Evolutionary conservation across 2,329 filamentous ascomycete species (phyloP).

Genomic region (Cercospora berteroae): DNA sequence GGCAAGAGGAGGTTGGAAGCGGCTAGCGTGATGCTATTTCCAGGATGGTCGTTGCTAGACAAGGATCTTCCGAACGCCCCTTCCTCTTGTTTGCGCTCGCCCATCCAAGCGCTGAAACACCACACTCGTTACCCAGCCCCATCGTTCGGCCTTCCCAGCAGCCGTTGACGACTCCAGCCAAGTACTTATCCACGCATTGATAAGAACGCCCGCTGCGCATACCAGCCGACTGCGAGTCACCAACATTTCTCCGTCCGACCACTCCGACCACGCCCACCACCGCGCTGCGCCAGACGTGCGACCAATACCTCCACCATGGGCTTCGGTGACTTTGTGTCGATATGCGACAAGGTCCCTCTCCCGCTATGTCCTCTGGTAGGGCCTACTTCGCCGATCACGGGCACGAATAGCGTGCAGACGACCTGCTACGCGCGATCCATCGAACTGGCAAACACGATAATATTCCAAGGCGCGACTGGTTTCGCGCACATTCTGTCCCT

Average conservation of each 20-base stretch:
- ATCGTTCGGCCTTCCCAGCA: constrained; percentile 6
- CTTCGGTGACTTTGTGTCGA: constrained; percentile 84
- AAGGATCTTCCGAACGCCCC: constrained; percentile 3
- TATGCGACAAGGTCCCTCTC: constrained; percentile 81
- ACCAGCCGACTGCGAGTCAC: constrained; percentile 13
- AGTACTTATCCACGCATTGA: constrained; percentile 5
- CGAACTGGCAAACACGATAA: constrained; percentile 95
- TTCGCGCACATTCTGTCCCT: constrained; percentile 90
- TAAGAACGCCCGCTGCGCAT: background rate
- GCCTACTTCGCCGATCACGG: constrained; percentile 65
- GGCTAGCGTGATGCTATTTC: constrained; percentile 7
- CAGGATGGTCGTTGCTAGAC: constrained; percentile 2
- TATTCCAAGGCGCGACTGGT: constrained; percentile 88
- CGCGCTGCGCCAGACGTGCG: constrained; percentile 1
- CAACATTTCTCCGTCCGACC: constrained; percentile 5
- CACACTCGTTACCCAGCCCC: constrained; percentile 13
- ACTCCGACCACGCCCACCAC: constrained; percentile 7
- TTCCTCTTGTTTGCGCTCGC: constrained; percentile 6
- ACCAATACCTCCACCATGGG: constrained; percentile 59
- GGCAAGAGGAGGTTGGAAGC: background rate
- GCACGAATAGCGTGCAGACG: constrained; percentile 70
- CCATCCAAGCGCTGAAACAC: constrained; percentile 3
- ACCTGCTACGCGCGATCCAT: constrained; percentile 93
- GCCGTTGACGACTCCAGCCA: constrained; percentile 9
- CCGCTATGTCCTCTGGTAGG: constrained; percentile 87